Conservation (phyloP, 768 basidiomycete species). For the Amanita exitialis region DNA sequence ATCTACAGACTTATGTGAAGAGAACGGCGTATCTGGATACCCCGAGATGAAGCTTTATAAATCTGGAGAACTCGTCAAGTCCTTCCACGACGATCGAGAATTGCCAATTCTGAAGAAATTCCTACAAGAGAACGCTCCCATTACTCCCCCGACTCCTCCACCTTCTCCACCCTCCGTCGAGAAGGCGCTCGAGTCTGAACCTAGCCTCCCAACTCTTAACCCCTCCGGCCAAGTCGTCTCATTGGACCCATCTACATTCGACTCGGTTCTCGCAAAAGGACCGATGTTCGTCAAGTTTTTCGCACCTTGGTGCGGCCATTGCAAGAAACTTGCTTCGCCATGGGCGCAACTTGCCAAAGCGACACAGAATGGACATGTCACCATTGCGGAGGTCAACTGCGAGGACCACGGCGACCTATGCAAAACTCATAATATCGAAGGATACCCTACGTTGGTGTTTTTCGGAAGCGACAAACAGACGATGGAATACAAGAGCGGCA, state of each 20-base stretch:
- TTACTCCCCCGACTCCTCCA: too few species aligned
- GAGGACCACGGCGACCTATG: too few species aligned
- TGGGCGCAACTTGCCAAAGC: conserved; percentile 77
- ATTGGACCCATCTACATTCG: conserved; percentile 27
- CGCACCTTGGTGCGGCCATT: too few species aligned
- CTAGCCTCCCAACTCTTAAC: conserved; percentile 19
- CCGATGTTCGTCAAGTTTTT: too few species aligned
- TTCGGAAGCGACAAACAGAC: conserved; percentile 44
- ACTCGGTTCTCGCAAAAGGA: too few species aligned
- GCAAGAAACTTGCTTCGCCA: conserved; percentile 82
- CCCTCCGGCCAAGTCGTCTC: conserved; percentile 26
- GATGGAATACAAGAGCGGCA: conserved; percentile 67
- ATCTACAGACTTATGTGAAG: conserved; percentile 43
- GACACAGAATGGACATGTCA: conserved; percentile 62
- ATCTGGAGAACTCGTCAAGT: conserved; percentile 50
- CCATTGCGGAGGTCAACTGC: conserved; percentile 76
- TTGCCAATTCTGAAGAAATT: conserved; percentile 42
- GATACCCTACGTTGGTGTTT: conserved; percentile 81
- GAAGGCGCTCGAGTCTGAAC: conserved; percentile 8
- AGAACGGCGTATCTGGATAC: conserved; percentile 61
- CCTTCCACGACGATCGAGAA: conserved; percentile 46
- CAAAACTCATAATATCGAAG: conserved; percentile 57
- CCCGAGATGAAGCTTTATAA: conserved; percentile 73
- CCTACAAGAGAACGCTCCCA: conserved; percentile 30
- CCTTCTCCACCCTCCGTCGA: too few species aligned